Conservation (phyloP, 768 basidiomycete species). For the Boletales sp. region DNA sequence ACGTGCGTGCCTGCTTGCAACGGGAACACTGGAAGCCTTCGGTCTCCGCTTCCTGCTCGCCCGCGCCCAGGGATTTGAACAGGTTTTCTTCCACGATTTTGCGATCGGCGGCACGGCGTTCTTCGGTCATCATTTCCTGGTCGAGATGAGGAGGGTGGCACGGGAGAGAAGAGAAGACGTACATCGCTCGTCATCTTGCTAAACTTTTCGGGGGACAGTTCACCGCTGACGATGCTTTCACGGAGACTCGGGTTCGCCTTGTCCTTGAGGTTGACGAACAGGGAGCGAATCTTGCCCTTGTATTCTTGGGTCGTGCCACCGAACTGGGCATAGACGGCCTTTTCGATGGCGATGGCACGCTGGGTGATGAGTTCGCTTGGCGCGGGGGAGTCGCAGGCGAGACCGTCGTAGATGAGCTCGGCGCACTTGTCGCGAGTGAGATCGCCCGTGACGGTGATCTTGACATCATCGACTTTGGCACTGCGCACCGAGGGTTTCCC, state of each 20-base stretch:
- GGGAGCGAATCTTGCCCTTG: slow-evolving; percentile 76
- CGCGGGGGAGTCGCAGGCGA: slow-evolving; percentile 81
- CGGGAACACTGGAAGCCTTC: slow-evolving; percentile 95
- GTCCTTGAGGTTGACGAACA: slow-evolving; percentile 94
- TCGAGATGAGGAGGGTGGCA: background rate
- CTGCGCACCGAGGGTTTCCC: slow-evolving; percentile 44
- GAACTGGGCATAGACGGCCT: slow-evolving; percentile 49
- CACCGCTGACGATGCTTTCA: slow-evolving; percentile 82
- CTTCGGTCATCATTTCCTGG: slow-evolving; percentile 95
- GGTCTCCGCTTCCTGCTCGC: slow-evolving; percentile 89
- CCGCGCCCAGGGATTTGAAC: slow-evolving; percentile 87
- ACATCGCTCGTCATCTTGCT: slow-evolving; percentile 82
- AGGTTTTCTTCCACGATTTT: slow-evolving; percentile 84
- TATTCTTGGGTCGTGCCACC: slow-evolving; percentile 49
- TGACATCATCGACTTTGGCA: slow-evolving; percentile 69
- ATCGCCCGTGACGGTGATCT: slow-evolving; percentile 56
- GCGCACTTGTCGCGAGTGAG: slow-evolving; percentile 81
- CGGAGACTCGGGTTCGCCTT: slow-evolving; percentile 87
- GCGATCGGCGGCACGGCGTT: slow-evolving; percentile 78
- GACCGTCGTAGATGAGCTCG: slow-evolving; percentile 87
- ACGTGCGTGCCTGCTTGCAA: slow-evolving; percentile 78
- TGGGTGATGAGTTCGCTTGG: slow-evolving; percentile 65
- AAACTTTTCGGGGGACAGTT: slow-evolving; percentile 65
- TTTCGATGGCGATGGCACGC: slow-evolving; percentile 71
- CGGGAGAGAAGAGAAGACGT: background rate